A percentile compares a stretch with the other conserved stretches of the same genome.
These are phyloP conservation scores for Exophiala sp. DNA, from an alignment of 2,329 filamentous ascomycete species.

Conservation along the genomic window DNA sequence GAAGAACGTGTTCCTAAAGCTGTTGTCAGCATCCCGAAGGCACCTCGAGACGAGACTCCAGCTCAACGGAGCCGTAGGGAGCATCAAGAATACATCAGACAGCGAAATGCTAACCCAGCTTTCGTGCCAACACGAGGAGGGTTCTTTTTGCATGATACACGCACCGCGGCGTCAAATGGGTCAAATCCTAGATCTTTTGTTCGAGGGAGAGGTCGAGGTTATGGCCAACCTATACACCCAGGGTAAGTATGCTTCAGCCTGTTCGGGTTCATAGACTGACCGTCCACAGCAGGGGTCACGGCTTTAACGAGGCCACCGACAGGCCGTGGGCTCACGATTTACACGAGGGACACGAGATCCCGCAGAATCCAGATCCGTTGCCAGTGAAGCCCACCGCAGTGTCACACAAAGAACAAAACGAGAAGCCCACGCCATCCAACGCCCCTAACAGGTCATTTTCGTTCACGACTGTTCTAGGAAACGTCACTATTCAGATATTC, in stretches of 20 bases:
- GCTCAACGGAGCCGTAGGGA: slow-evolving; percentile 74
- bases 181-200: slow-evolving; percentile 63
- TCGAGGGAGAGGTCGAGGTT: slow-evolving; percentile 62
- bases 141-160: slow-evolving; percentile 96
- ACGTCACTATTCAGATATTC: slow-evolving; percentile 77
- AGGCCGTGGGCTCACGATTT: slow-evolving; percentile 83
- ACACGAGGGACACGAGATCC: slow-evolving; percentile 59
- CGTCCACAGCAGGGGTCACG: slow-evolving; percentile 6
- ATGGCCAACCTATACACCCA: slow-evolving; percentile 37
- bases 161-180: slow-evolving; percentile 45
- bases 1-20: not conserved
- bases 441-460: slow-evolving; percentile 74
- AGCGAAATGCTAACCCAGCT: slow-evolving; percentile 81
- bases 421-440: slow-evolving; percentile 32
- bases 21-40: slow-evolving; percentile 30
- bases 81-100: slow-evolving; percentile 86
- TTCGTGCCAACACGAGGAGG: slow-evolving; percentile 92
- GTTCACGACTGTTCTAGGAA: slow-evolving; percentile 77
- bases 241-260: slow-evolving; percentile 9
- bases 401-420: slow-evolving; percentile 10
- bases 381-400: slow-evolving; percentile 29
- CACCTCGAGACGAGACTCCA: slow-evolving; percentile 52
- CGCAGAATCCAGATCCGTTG: slow-evolving; percentile 32
- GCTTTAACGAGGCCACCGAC: slow-evolving; percentile 28
- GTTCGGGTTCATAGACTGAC: slow-evolving; percentile 5